These are phyloP conservation scores for Suillus placidus DNA, from an alignment of 768 basidiomycete species.

Conservation along the genomic window DNA sequence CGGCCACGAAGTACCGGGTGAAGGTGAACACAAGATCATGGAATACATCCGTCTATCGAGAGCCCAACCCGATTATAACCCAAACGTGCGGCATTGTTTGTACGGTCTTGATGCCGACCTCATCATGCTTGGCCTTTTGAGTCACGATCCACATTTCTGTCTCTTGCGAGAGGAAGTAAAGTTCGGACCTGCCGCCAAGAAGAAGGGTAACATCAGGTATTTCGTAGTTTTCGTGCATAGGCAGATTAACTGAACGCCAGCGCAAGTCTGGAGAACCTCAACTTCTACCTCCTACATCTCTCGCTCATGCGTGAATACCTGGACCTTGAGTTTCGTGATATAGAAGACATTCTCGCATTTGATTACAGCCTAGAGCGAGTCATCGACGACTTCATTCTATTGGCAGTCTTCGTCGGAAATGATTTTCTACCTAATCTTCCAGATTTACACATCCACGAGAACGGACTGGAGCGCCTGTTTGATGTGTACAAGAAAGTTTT, in stretches of 20 bases:
- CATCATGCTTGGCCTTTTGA: slow-evolving; percentile 96
- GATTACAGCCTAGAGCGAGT: slow-evolving; percentile 88
- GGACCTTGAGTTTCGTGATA: slow-evolving; percentile 88
- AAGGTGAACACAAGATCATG: slow-evolving; percentile 99
- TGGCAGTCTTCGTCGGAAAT: slow-evolving; percentile 97
- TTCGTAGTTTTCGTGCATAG: slow-evolving; percentile 9
- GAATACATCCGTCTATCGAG: slow-evolving; percentile 95
- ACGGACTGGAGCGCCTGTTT: slow-evolving; percentile 90
- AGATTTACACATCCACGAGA: slow-evolving; percentile 96
- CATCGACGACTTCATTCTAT: slow-evolving; percentile 96
- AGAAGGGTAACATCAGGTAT: slow-evolving; percentile 65
- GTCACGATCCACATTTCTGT: slow-evolving; percentile 99
- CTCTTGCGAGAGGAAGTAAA: slow-evolving; percentile 97
- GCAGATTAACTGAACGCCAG: slow-evolving; percentile 14
- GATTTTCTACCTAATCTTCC: slow-evolving; percentile 97
- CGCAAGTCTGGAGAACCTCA: slow-evolving; percentile 69
- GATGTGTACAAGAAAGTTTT: slow-evolving; percentile 94
- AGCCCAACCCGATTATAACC: slow-evolving; percentile 95
- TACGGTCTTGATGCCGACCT: slow-evolving; percentile 98
- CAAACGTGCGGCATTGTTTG: slow-evolving; percentile 95
- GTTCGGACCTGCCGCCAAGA: slow-evolving; percentile 81
- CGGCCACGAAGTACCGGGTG: slow-evolving; percentile 97
- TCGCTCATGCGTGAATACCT: slow-evolving; percentile 96
- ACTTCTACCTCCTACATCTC: slow-evolving; percentile 93
- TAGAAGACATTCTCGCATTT: slow-evolving; percentile 70